Percentiles rank a stretch among this genome's conserved stretches.
phyloP scores from a whole-genome alignment of 208 protist genomes.

The Crithidia expoeki region DNA sequence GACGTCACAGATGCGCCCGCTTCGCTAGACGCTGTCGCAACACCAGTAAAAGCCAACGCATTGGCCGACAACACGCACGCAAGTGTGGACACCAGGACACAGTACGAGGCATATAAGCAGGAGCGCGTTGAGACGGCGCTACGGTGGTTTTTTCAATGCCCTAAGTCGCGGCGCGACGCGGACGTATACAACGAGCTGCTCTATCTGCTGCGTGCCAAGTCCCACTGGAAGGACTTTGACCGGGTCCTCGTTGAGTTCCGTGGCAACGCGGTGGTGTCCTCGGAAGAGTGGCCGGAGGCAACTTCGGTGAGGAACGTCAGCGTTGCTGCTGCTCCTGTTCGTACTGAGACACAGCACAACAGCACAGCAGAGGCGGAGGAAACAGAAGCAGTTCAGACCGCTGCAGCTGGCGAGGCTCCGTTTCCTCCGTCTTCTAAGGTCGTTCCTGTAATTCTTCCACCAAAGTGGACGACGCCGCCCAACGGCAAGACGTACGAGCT shows the following conservation, averaged over 20 bases:
- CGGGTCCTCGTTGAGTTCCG: conserved; percentile 56
- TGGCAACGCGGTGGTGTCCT: conserved; percentile 43
- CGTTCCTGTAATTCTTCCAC: conserved; percentile 27
- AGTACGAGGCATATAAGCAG: conserved; percentile 72
- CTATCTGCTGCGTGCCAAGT: conserved; percentile 60
- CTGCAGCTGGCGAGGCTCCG: not conserved
- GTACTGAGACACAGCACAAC: too few species aligned
- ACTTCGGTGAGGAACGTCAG: not conserved
- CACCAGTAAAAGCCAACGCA: not conserved
- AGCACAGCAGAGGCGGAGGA: too few species aligned
- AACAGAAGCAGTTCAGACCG: too few species aligned
- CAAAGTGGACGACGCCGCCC: conserved; percentile 51
- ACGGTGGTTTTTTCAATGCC: conserved; percentile 67
- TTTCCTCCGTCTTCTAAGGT: not conserved
- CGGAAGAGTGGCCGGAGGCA: conserved; percentile 9
- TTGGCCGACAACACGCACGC: not conserved
- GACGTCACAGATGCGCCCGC: too few species aligned
- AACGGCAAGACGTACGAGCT: conserved; percentile 83
- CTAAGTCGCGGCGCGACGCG: conserved; percentile 38
- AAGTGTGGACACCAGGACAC: conserved; percentile 13
- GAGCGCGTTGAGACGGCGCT: conserved; percentile 46
- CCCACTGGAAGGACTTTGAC: conserved; percentile 55
- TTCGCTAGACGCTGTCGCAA: too few species aligned
- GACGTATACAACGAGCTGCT: conserved; percentile 83
- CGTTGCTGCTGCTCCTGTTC: not conserved